A percentile compares a stretch with the other conserved stretches of the same genome.
Evolutionary conservation across 2,329 filamentous ascomycete species (phyloP).

Genomic region (Aspergillus glaucus): DNA sequence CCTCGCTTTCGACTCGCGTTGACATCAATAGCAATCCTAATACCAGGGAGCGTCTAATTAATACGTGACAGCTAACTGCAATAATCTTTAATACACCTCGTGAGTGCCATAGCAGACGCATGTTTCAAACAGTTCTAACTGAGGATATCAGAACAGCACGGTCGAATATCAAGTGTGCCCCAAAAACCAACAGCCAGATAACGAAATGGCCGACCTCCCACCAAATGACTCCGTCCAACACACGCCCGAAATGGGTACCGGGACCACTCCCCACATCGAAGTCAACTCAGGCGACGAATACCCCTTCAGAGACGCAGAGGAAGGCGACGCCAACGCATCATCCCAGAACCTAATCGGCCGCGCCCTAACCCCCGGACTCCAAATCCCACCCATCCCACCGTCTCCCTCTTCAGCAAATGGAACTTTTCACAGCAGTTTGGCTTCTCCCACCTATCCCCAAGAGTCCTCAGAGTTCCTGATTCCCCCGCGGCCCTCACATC

Average conservation of each 20-base stretch:
- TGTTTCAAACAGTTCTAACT: too few relatives aligned
- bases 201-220: too few relatives aligned
- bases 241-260: conserved; percentile 15
- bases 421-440: conserved; percentile 39
- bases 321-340: conserved; percentile 14
- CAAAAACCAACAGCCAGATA: too few relatives aligned
- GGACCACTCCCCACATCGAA: conserved; percentile 50
- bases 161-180: too few relatives aligned
- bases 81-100: too few relatives aligned
- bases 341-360: conserved; percentile 10
- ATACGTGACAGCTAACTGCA: too few relatives aligned
- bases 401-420: conserved; percentile 14
- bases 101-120: too few relatives aligned
- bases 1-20: too few relatives aligned
- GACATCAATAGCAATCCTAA: too few relatives aligned
- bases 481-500: conserved; percentile 38
- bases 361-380: conserved; percentile 14
- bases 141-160: too few relatives aligned
- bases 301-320: conserved; percentile 36
- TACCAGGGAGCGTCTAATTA: too few relatives aligned
- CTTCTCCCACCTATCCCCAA: conserved; percentile 43
- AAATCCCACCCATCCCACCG: conserved; percentile 2
- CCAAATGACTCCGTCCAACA: conserved; percentile 6
- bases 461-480: conserved; percentile 35
- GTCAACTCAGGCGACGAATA: conserved; percentile 58